Evolutionary conservation across 768 basidiomycete species (phyloP).

Genomic region (Suillus paluster): DNA sequence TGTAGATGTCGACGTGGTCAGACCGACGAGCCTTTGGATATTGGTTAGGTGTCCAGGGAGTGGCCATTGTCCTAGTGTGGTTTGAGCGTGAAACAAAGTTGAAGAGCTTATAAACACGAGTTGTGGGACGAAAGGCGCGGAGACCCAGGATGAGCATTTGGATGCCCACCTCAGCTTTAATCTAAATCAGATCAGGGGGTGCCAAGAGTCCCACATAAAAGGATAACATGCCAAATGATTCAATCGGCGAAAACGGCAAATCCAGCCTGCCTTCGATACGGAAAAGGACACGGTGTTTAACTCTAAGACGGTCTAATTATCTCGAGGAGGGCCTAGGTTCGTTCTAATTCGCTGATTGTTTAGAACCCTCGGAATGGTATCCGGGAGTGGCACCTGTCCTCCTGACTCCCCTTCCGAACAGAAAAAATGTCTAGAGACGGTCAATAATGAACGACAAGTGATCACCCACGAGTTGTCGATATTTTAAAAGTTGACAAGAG

Average conservation of each 20-base stretch:
- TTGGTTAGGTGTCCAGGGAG: constrained; percentile 55
- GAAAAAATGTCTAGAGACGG: not conserved
- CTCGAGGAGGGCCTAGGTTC: constrained; percentile 17
- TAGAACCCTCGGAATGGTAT: constrained; percentile 4
- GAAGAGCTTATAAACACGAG: constrained; percentile 26
- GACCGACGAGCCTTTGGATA: constrained; percentile 72
- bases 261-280: constrained; percentile 10
- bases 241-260: constrained; percentile 22
- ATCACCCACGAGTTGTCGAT: not conserved
- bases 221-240: constrained; percentile 18
- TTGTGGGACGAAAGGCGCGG: constrained; percentile 22
- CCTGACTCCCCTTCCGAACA: constrained; percentile 1
- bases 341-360: constrained; percentile 7
- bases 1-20: constrained; percentile 70
- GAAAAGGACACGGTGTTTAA: constrained; percentile 10
- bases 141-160: constrained; percentile 17
- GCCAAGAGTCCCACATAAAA: constrained; percentile 32
- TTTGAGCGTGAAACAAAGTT: constrained; percentile 18
- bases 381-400: constrained; percentile 9
- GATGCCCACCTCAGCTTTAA: constrained; percentile 19
- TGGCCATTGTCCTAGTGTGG: constrained; percentile 31
- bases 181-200: constrained; percentile 33
- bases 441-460: constrained; percentile 3
- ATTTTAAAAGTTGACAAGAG: constrained; percentile 2
- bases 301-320: constrained; percentile 6